A percentile compares a stretch with the other conserved stretches of the same genome.
These are phyloP conservation scores for Aspergillus cejpii DNA, from an alignment of 2,329 filamentous ascomycete genomes.

Conservation along the genomic window DNA sequence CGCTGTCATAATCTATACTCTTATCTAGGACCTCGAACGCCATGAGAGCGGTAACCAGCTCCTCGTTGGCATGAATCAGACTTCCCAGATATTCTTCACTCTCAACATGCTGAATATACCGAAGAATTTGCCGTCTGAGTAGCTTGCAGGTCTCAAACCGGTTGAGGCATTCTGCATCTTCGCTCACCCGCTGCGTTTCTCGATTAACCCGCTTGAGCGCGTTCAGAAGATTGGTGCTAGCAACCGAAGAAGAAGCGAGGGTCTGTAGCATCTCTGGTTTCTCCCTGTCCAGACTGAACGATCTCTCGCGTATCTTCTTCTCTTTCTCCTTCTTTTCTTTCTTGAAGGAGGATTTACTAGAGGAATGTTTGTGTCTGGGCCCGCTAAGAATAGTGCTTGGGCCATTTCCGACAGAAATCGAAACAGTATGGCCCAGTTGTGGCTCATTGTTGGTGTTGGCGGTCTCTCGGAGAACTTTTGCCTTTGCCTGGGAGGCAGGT, in stretches of 20 bases:
- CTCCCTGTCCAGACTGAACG: conserved; percentile 80
- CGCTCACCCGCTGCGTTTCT: conserved; percentile 78
- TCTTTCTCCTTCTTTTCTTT: conserved; percentile 43
- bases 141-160: conserved; percentile 82
- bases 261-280: conserved; percentile 77
- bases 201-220: conserved; percentile 84
- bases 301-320: conserved; percentile 49
- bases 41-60: conserved; percentile 88
- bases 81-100: conserved; percentile 87
- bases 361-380: conserved; percentile 35
- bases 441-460: conserved; percentile 43
- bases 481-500: conserved; percentile 67
- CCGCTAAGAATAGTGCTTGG: conserved; percentile 34
- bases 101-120: conserved; percentile 89
- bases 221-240: conserved; percentile 85
- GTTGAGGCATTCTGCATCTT: conserved; percentile 66
- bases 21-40: conserved; percentile 87
- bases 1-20: conserved; percentile 54
- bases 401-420: conserved; percentile 34
- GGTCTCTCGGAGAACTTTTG: conserved; percentile 75
- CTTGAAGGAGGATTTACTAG: conserved; percentile 35
- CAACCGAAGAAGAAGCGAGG: conserved; percentile 85
- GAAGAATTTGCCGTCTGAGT: conserved; percentile 73
- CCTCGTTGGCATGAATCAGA: conserved; percentile 88
- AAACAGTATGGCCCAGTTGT: conserved; percentile 36